Percentiles rank a stretch among this genome's conserved stretches.
phyloP scores from a whole-genome alignment of 2,329 filamentous ascomycete species.

The Helminthosporium solani region DNA sequence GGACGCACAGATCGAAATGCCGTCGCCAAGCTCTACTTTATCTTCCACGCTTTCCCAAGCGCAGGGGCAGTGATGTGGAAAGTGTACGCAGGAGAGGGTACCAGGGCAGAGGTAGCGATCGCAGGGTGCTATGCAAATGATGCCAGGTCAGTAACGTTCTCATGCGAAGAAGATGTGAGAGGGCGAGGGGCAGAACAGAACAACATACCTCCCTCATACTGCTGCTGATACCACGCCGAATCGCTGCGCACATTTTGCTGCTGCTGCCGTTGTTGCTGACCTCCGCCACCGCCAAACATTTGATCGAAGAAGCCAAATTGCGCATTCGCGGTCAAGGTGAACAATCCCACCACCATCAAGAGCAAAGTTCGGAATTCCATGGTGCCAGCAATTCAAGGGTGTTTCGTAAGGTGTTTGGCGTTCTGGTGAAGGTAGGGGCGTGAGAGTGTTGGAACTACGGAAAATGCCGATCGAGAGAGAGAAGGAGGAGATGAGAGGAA shows the following conservation, averaged over 20 bases:
- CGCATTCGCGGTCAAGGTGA: conserved; percentile 65
- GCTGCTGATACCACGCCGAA: conserved; percentile 72
- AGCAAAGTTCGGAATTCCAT: conserved; percentile 41
- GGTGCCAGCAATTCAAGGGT: too few relatives aligned
- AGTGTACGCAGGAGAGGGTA: conserved; percentile 91
- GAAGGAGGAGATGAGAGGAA: too few relatives aligned
- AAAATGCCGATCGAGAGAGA: too few relatives aligned
- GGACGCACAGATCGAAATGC: conserved; percentile 70
- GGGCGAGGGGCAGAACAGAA: conserved; percentile 21
- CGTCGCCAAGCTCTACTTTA: conserved; percentile 70
- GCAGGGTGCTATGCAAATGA: conserved; percentile 85
- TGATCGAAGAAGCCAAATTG: conserved; percentile 99
- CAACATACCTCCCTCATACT: conserved; percentile 64
- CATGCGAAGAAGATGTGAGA: too few relatives aligned
- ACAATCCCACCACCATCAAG: conserved; percentile 45
- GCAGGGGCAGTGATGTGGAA: conserved; percentile 96
- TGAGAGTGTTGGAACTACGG: too few relatives aligned
- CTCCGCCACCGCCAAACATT: conserved; percentile 76
- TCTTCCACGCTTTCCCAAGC: conserved; percentile 67
- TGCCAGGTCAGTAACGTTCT: too few relatives aligned
- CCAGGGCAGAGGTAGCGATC: conserved; percentile 92
- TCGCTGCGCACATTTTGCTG: conserved; percentile 83
- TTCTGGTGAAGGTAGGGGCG: too few relatives aligned
- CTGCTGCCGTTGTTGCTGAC: conserved; percentile 58
- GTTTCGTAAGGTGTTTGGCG: too few relatives aligned